phyloP scores from a whole-genome alignment of 179 eudicot species.

The Amaranthus tricolor region DNA sequence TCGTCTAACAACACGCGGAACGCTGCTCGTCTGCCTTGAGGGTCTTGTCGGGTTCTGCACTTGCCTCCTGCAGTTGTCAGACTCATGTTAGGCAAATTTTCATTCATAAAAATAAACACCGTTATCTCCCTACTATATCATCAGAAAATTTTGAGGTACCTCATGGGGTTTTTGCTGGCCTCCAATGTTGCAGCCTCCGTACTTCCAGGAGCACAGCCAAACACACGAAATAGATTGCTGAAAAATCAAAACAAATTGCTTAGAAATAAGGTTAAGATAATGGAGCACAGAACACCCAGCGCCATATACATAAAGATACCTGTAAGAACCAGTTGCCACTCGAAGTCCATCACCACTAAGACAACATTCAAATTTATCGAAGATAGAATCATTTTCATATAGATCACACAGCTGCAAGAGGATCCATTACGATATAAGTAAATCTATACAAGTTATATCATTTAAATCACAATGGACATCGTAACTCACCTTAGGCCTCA shows the following conservation, averaged over 20 bases:
- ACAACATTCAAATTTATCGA: conserved; percentile 89
- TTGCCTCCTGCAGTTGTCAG: conserved; percentile 34
- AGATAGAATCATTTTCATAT: conserved; percentile 61
- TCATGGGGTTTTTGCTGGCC: conserved; percentile 88
- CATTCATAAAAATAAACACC: neutral
- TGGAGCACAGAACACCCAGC: neutral
- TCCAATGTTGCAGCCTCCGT: conserved; percentile 76
- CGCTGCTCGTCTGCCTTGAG: conserved; percentile 24
- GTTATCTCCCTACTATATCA: neutral
- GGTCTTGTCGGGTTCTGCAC: conserved; percentile 34
- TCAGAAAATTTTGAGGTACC: conserved; percentile 31
- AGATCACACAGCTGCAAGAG: conserved; percentile 52
- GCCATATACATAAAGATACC: conserved; percentile 32
- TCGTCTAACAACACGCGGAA: conserved; percentile 32
- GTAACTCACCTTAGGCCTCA: conserved; percentile 52
- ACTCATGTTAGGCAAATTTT: conserved; percentile 7
- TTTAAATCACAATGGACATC: conserved; percentile 5
- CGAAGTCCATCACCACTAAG: conserved; percentile 77
- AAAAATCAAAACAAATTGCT: conserved; percentile 9
- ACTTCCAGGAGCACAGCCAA: conserved; percentile 60
- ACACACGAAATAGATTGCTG: conserved; percentile 86
- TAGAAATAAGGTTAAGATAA: neutral
- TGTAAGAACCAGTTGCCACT: conserved; percentile 79
- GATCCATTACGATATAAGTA: conserved; percentile 1
- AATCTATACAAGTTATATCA: neutral